Percentiles rank a stretch among this genome's conserved stretches.
These are phyloP conservation scores for Trichoderma gamsii DNA, from an alignment of 495 filamentous ascomycete genomes.

Conservation along the genomic window DNA sequence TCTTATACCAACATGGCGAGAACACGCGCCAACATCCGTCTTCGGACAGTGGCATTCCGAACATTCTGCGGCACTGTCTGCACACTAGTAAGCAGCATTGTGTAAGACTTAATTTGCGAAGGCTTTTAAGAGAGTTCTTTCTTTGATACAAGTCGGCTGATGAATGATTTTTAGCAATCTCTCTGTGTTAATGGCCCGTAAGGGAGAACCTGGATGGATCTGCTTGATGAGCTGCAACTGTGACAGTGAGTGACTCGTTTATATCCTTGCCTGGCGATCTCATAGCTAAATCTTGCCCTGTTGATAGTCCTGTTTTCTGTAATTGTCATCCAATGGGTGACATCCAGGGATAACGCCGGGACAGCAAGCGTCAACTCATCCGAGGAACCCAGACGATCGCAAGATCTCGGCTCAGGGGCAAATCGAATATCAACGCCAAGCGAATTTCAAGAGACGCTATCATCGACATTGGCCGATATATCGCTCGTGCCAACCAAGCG, in stretches of 20 bases:
- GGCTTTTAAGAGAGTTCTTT: neutral
- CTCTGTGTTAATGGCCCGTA: conserved; percentile 41
- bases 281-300: neutral
- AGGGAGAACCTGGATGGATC: conserved; percentile 51
- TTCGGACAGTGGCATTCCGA: conserved; percentile 37
- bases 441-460: conserved; percentile 5
- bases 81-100: conserved; percentile 42
- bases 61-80: conserved; percentile 46
- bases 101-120: conserved; percentile 26
- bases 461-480: neutral
- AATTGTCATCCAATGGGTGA: conserved; percentile 50
- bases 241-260: conserved; percentile 37
- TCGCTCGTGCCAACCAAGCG: conserved; percentile 14
- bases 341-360: conserved; percentile 37
- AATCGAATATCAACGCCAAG: conserved; percentile 5
- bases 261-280: neutral
- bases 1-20: conserved; percentile 33
- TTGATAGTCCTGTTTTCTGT: conserved; percentile 45
- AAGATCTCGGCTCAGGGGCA: neutral
- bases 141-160: neutral
- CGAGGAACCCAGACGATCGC: conserved; percentile 3
- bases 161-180: conserved; percentile 37
- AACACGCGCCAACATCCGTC: conserved; percentile 28
- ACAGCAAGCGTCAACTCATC: conserved; percentile 17
- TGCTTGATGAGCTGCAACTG: conserved; percentile 53